Conservation (phyloP, 805 yeast genomes). For the Yamadazyma laniorum region DNA sequence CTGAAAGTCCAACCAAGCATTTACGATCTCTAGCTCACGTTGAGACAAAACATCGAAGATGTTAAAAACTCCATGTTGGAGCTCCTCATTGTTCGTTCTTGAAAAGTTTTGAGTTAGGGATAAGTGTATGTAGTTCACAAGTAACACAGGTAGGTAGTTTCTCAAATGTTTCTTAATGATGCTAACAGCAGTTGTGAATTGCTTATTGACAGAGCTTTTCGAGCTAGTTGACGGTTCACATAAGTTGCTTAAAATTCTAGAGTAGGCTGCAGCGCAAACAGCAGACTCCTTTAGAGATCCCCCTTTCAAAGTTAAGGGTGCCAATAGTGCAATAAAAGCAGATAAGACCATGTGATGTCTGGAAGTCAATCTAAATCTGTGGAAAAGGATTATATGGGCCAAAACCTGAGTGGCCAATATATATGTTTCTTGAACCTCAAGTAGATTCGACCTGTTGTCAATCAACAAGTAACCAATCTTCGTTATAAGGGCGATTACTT, state of each 20-base stretch:
- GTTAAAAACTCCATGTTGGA: slow-evolving; percentile 57
- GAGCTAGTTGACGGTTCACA: slow-evolving; percentile 64
- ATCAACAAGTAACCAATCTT: slow-evolving; percentile 17
- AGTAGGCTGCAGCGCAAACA: slow-evolving; percentile 46
- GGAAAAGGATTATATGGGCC: slow-evolving; percentile 62
- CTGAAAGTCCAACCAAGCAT: slow-evolving; percentile 62
- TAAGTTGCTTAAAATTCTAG: slow-evolving; percentile 61
- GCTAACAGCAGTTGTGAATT: slow-evolving; percentile 46
- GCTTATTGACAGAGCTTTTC: slow-evolving; percentile 18
- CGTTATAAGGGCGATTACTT: slow-evolving; percentile 42
- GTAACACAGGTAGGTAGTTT: slow-evolving; percentile 56
- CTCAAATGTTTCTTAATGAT: slow-evolving; percentile 60
- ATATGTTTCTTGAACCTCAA: slow-evolving; percentile 30
- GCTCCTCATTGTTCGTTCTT: slow-evolving; percentile 42
- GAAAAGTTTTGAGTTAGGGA: slow-evolving; percentile 52
- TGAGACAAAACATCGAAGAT: slow-evolving; percentile 69
- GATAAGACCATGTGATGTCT: slow-evolving; percentile 68
- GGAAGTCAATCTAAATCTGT: slow-evolving; percentile 65
- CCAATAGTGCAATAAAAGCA: slow-evolving; percentile 51
- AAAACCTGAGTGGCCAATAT: slow-evolving; percentile 45
- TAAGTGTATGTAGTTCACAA: slow-evolving; percentile 56
- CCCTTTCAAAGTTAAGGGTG: slow-evolving; percentile 27
- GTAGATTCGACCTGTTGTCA: background rate
- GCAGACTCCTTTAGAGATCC: background rate
- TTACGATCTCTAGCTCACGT: slow-evolving; percentile 61